These are phyloP conservation scores for Aspergillus sp. DNA, from an alignment of 2,329 filamentous ascomycete species.

Conservation along the genomic window DNA sequence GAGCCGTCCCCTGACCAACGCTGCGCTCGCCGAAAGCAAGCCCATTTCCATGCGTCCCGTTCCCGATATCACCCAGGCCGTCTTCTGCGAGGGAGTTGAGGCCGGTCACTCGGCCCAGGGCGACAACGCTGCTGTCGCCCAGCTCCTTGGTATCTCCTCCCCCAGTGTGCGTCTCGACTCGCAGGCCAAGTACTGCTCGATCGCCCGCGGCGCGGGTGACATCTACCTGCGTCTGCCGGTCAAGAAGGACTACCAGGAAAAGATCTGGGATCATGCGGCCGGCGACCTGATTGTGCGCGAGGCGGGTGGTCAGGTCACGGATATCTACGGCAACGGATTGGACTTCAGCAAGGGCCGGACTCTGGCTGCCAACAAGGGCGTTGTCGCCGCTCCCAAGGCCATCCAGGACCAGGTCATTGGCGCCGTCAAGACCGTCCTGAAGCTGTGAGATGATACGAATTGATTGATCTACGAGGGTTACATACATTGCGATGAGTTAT, in stretches of 20 bases:
- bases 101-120: conserved; percentile 86
- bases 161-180: conserved; percentile 95
- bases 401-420: conserved; percentile 74
- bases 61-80: conserved; percentile 71
- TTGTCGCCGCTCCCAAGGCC: conserved; percentile 78
- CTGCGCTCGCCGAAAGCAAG: conserved; percentile 47
- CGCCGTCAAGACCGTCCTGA: conserved; percentile 77
- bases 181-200: conserved; percentile 95
- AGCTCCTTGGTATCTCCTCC: conserved; percentile 79
- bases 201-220: conserved; percentile 89
- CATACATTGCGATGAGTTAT: conserved; percentile 11
- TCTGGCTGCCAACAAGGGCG: conserved; percentile 84
- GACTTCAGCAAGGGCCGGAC: conserved; percentile 87
- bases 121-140: conserved; percentile 81
- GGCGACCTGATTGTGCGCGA: conserved; percentile 93
- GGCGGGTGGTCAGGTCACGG: conserved; percentile 87
- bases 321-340: conserved; percentile 77
- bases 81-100: conserved; percentile 96
- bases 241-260: conserved; percentile 87
- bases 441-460: conserved; percentile 30
- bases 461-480: conserved; percentile 11
- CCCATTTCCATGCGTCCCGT: conserved; percentile 78
- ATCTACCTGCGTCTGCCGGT: conserved; percentile 89
- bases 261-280: conserved; percentile 99
- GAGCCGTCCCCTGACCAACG: conserved; percentile 68